Conservation (phyloP, 805 yeast species). For the Saccharomycopsis sp. region DNA sequence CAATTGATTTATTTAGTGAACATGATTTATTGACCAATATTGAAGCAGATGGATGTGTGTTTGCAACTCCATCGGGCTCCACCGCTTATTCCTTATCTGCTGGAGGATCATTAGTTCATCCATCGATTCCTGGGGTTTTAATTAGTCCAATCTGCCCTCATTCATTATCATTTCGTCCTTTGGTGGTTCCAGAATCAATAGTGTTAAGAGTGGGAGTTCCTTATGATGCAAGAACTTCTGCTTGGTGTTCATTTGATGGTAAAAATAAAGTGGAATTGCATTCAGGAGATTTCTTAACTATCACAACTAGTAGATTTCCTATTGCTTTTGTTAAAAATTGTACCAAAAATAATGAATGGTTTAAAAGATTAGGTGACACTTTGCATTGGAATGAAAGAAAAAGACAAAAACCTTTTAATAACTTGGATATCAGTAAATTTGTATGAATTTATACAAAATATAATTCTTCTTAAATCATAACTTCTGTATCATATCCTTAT, state of each 20-base stretch:
- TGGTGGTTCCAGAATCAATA: slow-evolving; percentile 35
- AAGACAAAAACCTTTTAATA: slow-evolving; percentile 23
- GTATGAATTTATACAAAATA: too few species aligned
- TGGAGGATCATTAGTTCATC: slow-evolving; percentile 47
- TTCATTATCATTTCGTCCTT: slow-evolving; percentile 41
- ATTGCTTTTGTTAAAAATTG: slow-evolving; percentile 23
- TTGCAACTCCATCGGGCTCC: slow-evolving; percentile 60
- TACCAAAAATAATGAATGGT: slow-evolving; percentile 23
- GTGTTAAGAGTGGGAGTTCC: slow-evolving; percentile 27
- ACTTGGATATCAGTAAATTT: too few species aligned
- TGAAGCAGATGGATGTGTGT: slow-evolving; percentile 56
- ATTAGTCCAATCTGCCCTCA: slow-evolving; percentile 49
- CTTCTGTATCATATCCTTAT: too few species aligned
- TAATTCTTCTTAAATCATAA: too few species aligned
- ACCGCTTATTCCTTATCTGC: slow-evolving; percentile 46
- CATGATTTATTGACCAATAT: slow-evolving; percentile 44
- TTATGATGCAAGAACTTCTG: slow-evolving; percentile 24
- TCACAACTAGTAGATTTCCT: slow-evolving; percentile 27
- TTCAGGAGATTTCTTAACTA: slow-evolving; percentile 26
- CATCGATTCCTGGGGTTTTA: slow-evolving; percentile 42
- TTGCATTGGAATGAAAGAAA: slow-evolving; percentile 28
- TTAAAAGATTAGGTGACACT: slow-evolving; percentile 26
- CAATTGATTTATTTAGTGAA: slow-evolving; percentile 39
- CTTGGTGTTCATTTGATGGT: slow-evolving; percentile 30
- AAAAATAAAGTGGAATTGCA: slow-evolving; percentile 25